Percentiles rank a stretch among this genome's conserved stretches.
Conservation (phyloP, 129 eudicot genomes). For the Centrapalus pauciflorus region DNA sequence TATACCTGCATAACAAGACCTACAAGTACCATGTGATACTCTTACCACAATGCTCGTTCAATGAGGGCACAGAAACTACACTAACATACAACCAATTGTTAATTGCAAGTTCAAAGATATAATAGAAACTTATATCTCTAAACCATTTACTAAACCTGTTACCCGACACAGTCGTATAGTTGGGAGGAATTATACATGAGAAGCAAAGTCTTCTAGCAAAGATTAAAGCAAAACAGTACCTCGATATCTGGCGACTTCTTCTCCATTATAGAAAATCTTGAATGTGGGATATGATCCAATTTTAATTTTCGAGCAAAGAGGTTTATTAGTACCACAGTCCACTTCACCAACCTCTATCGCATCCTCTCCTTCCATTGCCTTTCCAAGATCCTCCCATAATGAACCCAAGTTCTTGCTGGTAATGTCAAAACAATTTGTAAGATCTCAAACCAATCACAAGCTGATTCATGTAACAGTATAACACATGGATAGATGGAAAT, state of each 20-base stretch:
- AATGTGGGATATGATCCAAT: slow-evolving; percentile 93
- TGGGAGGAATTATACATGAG: neutral
- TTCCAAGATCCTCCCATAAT: slow-evolving; percentile 91
- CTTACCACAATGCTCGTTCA: slow-evolving; percentile 1
- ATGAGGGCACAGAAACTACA: neutral
- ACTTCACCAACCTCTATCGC: slow-evolving; percentile 96
- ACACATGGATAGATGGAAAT: neutral
- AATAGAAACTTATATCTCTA: neutral
- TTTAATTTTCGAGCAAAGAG: slow-evolving; percentile 79
- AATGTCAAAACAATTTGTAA: slow-evolving; percentile 9
- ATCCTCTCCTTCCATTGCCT: slow-evolving; percentile 91
- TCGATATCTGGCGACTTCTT: slow-evolving; percentile 82
- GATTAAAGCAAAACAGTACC: slow-evolving; percentile 33
- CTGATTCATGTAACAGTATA: neutral
- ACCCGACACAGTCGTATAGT: neutral
- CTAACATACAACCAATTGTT: neutral
- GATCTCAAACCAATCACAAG: neutral
- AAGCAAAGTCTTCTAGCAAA: slow-evolving; percentile 17
- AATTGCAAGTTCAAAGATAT: neutral
- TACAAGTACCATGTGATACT: neutral
- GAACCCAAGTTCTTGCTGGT: slow-evolving; percentile 83
- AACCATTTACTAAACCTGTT: neutral
- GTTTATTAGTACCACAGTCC: slow-evolving; percentile 70
- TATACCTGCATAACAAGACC: neutral
- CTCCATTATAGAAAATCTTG: slow-evolving; percentile 93